phyloP scores from a whole-genome alignment of 805 yeast genomes.

The Lachancea cidri region DNA sequence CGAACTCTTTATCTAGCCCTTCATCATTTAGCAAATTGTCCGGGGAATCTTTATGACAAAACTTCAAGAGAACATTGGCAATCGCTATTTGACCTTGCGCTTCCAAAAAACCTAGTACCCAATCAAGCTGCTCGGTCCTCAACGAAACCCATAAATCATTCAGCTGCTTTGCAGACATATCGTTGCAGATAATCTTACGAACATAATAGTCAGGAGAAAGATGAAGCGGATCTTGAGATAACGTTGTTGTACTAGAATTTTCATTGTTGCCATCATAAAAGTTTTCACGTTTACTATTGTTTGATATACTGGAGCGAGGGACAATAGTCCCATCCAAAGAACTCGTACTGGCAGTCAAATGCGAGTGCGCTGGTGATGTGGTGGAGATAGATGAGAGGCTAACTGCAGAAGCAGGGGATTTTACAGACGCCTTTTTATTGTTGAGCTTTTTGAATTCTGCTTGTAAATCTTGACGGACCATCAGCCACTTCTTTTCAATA shows the following conservation, averaged over 20 bases:
- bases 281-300: slow-evolving; percentile 2
- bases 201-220: slow-evolving; percentile 73
- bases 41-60: slow-evolving; percentile 25
- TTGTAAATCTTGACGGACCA: slow-evolving; percentile 78
- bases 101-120: slow-evolving; percentile 77
- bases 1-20: slow-evolving; percentile 63
- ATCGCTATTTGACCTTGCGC: slow-evolving; percentile 79
- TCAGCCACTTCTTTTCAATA: slow-evolving; percentile 82
- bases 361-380: slow-evolving; percentile 1
- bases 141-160: slow-evolving; percentile 86
- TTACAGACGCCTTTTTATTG: slow-evolving; percentile 24
- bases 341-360: neutral
- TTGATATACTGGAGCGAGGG: slow-evolving; percentile 5
- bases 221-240: slow-evolving; percentile 29
- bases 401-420: slow-evolving; percentile 1
- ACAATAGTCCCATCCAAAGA: slow-evolving; percentile 1
- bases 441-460: slow-evolving; percentile 62
- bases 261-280: slow-evolving; percentile 15
- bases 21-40: slow-evolving; percentile 34
- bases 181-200: slow-evolving; percentile 62
- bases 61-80: slow-evolving; percentile 57
- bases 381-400: neutral
- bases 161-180: slow-evolving; percentile 62
- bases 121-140: slow-evolving; percentile 78
- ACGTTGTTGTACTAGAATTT: slow-evolving; percentile 19